Percentiles rank a stretch among this genome's conserved stretches.
Evolutionary conservation across 495 filamentous ascomycete genomes (phyloP).

Genomic region (Venustampulla echinocandica): DNA sequence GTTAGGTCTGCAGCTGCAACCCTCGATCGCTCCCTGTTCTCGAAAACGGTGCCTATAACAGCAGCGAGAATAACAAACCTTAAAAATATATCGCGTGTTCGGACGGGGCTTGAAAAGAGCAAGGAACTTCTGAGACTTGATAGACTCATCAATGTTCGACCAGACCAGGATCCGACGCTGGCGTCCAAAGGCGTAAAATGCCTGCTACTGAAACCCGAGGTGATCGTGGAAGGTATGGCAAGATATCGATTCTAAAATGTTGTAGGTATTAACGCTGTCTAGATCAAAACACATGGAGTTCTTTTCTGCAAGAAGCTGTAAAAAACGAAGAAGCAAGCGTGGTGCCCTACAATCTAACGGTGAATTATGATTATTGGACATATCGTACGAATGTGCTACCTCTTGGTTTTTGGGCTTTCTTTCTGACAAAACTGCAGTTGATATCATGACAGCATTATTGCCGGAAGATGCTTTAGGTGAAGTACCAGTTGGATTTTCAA

Average conservation of each 20-base stretch:
- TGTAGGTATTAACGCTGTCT: constrained; percentile 16
- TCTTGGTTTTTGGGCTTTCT: too few species aligned
- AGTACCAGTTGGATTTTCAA: constrained; percentile 76
- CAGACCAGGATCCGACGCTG: constrained; percentile 43
- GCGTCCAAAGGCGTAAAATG: constrained; percentile 55
- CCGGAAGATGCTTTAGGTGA: constrained; percentile 62
- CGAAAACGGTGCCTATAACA: constrained; percentile 60
- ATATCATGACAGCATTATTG: constrained; percentile 72
- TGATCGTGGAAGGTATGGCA: constrained; percentile 56
- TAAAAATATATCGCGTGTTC: constrained; percentile 59
- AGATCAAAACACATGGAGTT: constrained; percentile 71
- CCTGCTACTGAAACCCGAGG: constrained; percentile 60
- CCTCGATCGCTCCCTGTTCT: constrained; percentile 81
- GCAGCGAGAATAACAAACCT: constrained; percentile 71
- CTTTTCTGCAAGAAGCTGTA: constrained; percentile 58
- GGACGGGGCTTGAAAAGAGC: constrained; percentile 46
- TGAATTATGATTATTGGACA: constrained; percentile 82
- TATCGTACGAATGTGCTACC: constrained; percentile 53
- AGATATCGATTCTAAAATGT: background rate
- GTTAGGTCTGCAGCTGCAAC: constrained; percentile 61
- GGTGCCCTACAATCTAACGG: constrained; percentile 60
- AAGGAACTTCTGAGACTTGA: constrained; percentile 48
- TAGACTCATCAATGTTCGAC: constrained; percentile 46
- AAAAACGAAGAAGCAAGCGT: constrained; percentile 55
- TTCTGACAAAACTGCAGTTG: constrained; percentile 43